Conservation (phyloP, 148 eudicot species). For the Arbutus unedo region DNA sequence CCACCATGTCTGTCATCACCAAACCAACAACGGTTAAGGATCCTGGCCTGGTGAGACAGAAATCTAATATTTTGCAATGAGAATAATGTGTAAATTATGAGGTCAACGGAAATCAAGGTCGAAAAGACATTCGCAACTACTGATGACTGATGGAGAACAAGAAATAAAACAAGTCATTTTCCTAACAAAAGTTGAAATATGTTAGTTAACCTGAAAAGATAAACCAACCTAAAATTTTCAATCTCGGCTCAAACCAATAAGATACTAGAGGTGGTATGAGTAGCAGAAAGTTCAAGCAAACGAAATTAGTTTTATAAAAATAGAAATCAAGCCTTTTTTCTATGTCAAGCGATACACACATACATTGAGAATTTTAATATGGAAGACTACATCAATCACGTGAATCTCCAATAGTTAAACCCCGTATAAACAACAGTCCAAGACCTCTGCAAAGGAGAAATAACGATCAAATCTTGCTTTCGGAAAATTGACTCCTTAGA, state of each 20-base stretch:
- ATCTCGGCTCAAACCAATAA: neutral
- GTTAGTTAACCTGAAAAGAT: neutral
- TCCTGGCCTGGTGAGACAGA: neutral
- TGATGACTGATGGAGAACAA: neutral
- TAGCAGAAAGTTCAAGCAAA: no score
- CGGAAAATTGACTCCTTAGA: neutral
- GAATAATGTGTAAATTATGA: neutral
- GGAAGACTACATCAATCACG: neutral
- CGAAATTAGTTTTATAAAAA: neutral
- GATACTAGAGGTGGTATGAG: no score
- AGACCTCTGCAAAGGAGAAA: neutral
- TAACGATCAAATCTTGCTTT: neutral
- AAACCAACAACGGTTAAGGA: neutral
- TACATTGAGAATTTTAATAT: no score
- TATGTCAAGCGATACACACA: neutral
- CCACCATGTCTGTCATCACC: conserved; percentile 49
- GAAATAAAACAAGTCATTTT: neutral
- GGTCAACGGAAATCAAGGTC: neutral
- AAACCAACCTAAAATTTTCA: neutral
- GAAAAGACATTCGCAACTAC: neutral
- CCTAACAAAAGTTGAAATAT: neutral
- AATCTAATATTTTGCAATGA: neutral
- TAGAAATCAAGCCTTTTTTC: neutral
- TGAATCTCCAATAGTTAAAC: neutral
- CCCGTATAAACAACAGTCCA: neutral